Percentiles rank a stretch among this genome's conserved stretches.
Evolutionary conservation across 257 asterid genomes (phyloP).

Genomic region (Nyctanthes arbortristis): DNA sequence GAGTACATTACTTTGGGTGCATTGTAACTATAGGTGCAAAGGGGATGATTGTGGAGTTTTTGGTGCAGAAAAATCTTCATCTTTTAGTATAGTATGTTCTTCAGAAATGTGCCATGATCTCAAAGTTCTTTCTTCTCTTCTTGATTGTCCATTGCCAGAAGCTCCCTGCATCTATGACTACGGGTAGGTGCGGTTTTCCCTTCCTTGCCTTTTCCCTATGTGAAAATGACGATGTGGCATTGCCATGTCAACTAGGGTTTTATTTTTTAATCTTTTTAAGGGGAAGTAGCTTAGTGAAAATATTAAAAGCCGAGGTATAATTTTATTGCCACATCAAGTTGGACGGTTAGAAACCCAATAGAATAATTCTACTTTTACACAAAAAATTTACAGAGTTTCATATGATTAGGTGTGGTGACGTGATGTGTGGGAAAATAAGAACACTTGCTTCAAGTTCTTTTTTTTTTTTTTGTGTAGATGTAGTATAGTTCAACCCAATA

Average conservation of each 20-base stretch:
- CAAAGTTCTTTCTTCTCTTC: slow-evolving; percentile 40
- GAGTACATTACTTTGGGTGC: slow-evolving; percentile 61
- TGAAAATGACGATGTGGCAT: not conserved
- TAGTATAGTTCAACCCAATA: no score
- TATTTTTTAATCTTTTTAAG: not conserved
- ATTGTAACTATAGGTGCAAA: slow-evolving; percentile 40
- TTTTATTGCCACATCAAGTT: no score
- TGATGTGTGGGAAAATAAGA: no score
- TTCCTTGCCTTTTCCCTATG: not conserved
- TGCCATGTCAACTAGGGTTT: no score
- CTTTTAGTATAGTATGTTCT: slow-evolving; percentile 55
- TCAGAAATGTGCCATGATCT: slow-evolving; percentile 47
- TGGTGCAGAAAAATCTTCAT: slow-evolving; percentile 38
- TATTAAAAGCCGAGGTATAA: no score
- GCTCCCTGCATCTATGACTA: slow-evolving; percentile 56
- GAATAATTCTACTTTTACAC: no score
- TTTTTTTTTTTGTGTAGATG: no score
- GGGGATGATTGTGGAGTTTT: slow-evolving; percentile 32
- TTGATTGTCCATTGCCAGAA: slow-evolving; percentile 40
- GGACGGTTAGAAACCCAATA: no score
- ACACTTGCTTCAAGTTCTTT: no score
- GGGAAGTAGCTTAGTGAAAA: no score
- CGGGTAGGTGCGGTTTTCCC: slow-evolving; percentile 30
- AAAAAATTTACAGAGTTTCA: no score
- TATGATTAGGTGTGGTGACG: no score